Evolutionary conservation across 2,329 filamentous ascomycete genomes (phyloP).

Genomic region (Neonectria ditissima): DNA sequence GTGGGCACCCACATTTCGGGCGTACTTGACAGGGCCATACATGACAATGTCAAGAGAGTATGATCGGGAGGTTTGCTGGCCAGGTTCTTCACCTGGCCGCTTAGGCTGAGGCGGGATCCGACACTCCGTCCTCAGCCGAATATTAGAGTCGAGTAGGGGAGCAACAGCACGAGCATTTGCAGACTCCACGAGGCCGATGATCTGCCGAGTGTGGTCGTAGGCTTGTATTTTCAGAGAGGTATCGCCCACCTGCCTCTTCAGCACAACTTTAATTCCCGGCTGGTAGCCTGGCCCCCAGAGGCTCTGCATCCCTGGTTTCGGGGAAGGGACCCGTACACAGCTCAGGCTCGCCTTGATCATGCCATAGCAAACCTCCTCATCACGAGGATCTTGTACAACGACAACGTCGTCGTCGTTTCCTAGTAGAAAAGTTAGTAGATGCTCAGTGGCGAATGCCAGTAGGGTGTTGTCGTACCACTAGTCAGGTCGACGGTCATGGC

Average conservation of each 20-base stretch:
- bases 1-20: conserved; percentile 73
- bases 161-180: conserved; percentile 75
- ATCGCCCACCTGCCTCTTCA: conserved; percentile 70
- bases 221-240: conserved; percentile 74
- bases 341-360: conserved; percentile 77
- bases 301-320: conserved; percentile 71
- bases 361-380: conserved; percentile 84
- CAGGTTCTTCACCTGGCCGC: conserved; percentile 71
- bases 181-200: conserved; percentile 82
- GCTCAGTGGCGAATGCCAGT: background rate
- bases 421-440: conserved; percentile 28
- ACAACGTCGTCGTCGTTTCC: conserved; percentile 68
- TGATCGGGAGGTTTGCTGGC: conserved; percentile 69
- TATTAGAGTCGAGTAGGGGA: conserved; percentile 76
- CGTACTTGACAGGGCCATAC: conserved; percentile 79
- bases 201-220: conserved; percentile 75
- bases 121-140: conserved; percentile 76
- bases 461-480: conserved; percentile 53
- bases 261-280: conserved; percentile 79
- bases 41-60: conserved; percentile 79
- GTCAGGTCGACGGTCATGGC: conserved; percentile 70
- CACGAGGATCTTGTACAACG: conserved; percentile 68
- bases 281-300: conserved; percentile 71
- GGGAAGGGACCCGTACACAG: conserved; percentile 75
- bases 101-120: conserved; percentile 77